Evolutionary conservation across 495 filamentous ascomycete species (phyloP), one percentile per base, ranked within the genome.

Genomic region (Daldinia caldariorum): DNA sequence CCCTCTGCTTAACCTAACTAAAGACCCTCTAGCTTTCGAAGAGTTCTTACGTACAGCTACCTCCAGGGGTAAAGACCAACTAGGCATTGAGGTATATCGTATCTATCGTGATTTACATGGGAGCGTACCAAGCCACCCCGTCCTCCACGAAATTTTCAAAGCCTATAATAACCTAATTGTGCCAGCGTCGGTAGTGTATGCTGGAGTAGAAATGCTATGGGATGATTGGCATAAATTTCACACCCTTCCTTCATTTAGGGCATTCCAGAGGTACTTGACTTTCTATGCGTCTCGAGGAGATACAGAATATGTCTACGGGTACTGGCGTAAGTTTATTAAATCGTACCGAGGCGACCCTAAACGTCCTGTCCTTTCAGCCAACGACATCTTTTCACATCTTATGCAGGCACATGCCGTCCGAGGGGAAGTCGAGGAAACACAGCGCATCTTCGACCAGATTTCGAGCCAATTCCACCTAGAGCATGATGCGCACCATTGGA

Each of bases 331-430:
- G 61, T 82, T 82, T 59, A 59, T 67, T 18, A 71, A 70, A 26
- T 35, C 67, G 22, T 78, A 71, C 72, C 51, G 80, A 67, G 56
- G 74, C 78, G 72, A 70, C 8, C 84, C 81, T 14, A 63, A 58
- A 16, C 71, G 63, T 66, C 55, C 59, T 26, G 6, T 8, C 5
- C 4, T 69, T 6, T 7, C 77, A 55, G 65, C 72, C 18, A 69
- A 80, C 57, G 74, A 84, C 16, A 80, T 76, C 34, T 74, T 83
- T 56, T 39, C 75, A 22, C 83, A 83, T 8, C 76, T 92, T 14
- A 83, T 96, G 37, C 81, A 89, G 54, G 89, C 89, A 4, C 83
- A 94, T 76, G 89, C 91, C 4, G 83, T 83, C 31, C 78, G 84
- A 57, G 90, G 87, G 0, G 87, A 96, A 59, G 76, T 89, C 1